phyloP scores from a whole-genome alignment of 2,329 filamentous ascomycete genomes.

The Clarireedia monteithiana region DNA sequence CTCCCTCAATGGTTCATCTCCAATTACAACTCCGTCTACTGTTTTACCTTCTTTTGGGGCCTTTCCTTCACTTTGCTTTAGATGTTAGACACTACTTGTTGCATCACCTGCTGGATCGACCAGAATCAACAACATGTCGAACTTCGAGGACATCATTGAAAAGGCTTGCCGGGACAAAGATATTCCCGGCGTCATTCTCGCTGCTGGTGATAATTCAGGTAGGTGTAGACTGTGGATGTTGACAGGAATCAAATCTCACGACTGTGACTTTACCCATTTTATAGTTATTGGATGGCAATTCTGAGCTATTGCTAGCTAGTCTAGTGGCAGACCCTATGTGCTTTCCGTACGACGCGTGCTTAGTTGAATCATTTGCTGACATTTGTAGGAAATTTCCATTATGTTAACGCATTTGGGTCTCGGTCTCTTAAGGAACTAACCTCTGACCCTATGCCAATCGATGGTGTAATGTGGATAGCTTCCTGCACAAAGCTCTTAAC shows the following conservation, averaged over 20 bases:
- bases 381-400: constrained; percentile 30
- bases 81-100: background rate
- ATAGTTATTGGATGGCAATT: background rate
- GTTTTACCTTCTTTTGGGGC: background rate
- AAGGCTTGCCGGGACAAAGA: constrained; percentile 13
- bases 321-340: no score
- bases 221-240: background rate
- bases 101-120: background rate
- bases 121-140: constrained; percentile 9
- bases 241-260: background rate
- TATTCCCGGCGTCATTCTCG: constrained; percentile 18
- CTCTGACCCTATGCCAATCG: constrained; percentile 46
- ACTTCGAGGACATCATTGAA: constrained; percentile 17
- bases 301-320: no score
- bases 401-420: constrained; percentile 31
- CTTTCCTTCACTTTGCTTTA: background rate
- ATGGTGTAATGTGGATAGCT: constrained; percentile 53
- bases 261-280: background rate
- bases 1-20: background rate
- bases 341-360: no score
- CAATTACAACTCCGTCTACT: background rate
- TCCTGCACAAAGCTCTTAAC: constrained; percentile 50
- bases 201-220: constrained; percentile 17
- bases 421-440: constrained; percentile 43
- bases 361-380: background rate